Evolutionary conservation across 495 filamentous ascomycete species (phyloP), one percentile per base, ranked within the genome.

Genomic region (Penicillium paradoxum): DNA sequence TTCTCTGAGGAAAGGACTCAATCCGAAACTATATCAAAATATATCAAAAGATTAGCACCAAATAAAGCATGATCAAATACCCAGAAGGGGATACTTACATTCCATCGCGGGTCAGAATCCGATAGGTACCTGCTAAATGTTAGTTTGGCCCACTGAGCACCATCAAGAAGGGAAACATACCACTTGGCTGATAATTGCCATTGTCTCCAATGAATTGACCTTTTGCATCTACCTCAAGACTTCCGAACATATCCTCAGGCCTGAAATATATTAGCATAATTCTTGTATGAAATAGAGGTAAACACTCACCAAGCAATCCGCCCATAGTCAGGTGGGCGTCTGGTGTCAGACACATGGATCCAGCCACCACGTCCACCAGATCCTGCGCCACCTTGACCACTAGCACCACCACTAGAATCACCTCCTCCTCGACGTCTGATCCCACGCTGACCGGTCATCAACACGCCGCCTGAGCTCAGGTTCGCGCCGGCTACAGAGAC

Each of bases 201-300:
- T 74, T 64, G 0, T 68, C 74, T 15, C 70, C 81, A 14, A 84
- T 79, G 62, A 96, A 88, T n/a, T 80, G 71, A 1, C 92, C 92
- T 17, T 78, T 56, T 3, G 78, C 80, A 74, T 95, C 85, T 9
- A 96, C 88, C 64, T 93, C 86, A 42, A 96, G 76, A 62, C 91
- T 96, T 29, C 92, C 92, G 61, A 97, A 85, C 51, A 97, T 97
- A 72, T 97, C 90, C 69, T 95, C 91, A 0, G 83, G 82, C 77
- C 79, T 76, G 33, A 49, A 40, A 5, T 48, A 15, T 27, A 43
- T 70, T 36, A 70, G 65, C 17, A 17, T 37, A 13, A 48, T 3
- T 19, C 19, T 4, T 13, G 27, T 24, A 14, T 27, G 8, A 41
- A n/a, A 27, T 39, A 41, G 3, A 13, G n/a, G 25, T 4, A 34